Evolutionary conservation across 2,329 filamentous ascomycete genomes (phyloP).

Genomic region (Catunica adiposa): DNA sequence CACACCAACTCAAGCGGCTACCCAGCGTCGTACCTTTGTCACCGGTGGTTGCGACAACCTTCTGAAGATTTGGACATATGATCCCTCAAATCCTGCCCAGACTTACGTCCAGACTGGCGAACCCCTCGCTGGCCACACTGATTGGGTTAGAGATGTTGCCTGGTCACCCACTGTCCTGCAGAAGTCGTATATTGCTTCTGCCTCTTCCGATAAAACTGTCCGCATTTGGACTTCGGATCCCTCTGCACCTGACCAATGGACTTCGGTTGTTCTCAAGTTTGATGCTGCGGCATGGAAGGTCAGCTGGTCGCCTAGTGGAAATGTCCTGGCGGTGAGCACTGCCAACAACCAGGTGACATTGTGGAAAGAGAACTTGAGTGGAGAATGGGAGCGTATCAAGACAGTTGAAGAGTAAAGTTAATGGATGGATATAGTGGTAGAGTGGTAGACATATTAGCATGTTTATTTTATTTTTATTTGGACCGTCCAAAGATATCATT

Average conservation of each 20-base stretch:
- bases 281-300: constrained; percentile 88
- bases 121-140: constrained; percentile 63
- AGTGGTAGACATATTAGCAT: not conserved
- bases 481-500: not conserved
- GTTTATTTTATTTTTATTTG: not conserved
- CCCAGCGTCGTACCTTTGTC: constrained; percentile 65
- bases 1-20: constrained; percentile 39
- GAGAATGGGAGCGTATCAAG: constrained; percentile 95
- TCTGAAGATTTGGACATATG: constrained; percentile 85
- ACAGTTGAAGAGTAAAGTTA: constrained; percentile 65
- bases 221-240: constrained; percentile 81
- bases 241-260: constrained; percentile 53
- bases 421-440: not conserved
- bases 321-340: constrained; percentile 83
- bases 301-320: constrained; percentile 94
- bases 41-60: constrained; percentile 89
- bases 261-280: constrained; percentile 69
- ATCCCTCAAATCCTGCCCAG: constrained; percentile 33
- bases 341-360: constrained; percentile 92
- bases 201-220: constrained; percentile 91
- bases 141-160: constrained; percentile 95
- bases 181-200: constrained; percentile 92
- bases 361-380: constrained; percentile 96
- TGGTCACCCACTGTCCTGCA: constrained; percentile 92
- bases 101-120: constrained; percentile 45